Evolutionary conservation across 1,139 yeast species (phyloP), one percentile per base, ranked within the genome.

Genomic region (Suhomyces coccinellae): DNA sequence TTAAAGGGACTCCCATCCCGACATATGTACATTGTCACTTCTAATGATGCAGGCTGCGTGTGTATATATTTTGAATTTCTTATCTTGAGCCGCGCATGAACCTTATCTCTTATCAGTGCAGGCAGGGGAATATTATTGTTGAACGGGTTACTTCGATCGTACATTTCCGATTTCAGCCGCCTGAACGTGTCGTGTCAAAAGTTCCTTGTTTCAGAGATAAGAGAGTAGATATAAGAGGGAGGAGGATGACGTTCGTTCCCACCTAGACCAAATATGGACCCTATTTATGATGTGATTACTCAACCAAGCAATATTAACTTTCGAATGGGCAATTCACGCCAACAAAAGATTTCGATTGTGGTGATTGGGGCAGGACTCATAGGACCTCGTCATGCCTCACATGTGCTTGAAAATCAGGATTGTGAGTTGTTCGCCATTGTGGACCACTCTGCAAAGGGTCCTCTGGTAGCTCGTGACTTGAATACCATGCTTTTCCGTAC

Each of bases 391-490:
- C 64, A 60, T 44, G 64, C 63, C 7, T 51, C 55, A 14, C 62
- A 56, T 51, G 51, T 59, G 15, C 31, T 48, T 22, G 55, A 56
- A 32, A 48, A 71, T 24, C 45, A 56, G 5, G 71, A 64, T 46
- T 63, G 66, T 50, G 49, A 57, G 16, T 52, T 70, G 27, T 59
- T 66, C 52, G 75, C 73, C 33, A 60, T 71, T 2, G 64, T 71
- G 20, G 77, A 71, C 51, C 75, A 70, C 44, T 67, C 73, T 3
- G 59, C 62, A 2, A 71, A 70, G 41, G 75, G 75, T 1, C 75
- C 74, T 1, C 38, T 41, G 1, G 58, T 67, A 3, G 74, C 75
- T 2, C 46, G 50, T 10, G 46, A 55, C 15, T 56, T 67, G 32
- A 50, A 54, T 29, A 57, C 71, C 1, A 49, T 56, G 24, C 66